Conservation (phyloP, 2,329 filamentous ascomycete species). For the Talaromyces atroroseus region DNA sequence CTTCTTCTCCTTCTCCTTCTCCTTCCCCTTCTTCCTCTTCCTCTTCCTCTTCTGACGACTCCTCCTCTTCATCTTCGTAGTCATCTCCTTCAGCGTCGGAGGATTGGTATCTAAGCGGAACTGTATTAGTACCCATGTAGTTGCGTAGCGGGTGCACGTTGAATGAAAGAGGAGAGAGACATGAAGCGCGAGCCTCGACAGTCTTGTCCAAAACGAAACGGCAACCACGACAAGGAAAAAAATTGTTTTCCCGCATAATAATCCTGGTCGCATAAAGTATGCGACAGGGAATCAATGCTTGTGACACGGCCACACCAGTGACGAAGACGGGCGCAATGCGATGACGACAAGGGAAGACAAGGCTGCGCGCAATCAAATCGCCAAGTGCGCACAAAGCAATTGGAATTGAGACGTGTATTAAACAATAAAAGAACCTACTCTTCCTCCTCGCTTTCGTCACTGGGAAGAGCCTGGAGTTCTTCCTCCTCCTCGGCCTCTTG, state of each 20-base stretch:
- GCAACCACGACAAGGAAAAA: not conserved
- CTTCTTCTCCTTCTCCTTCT: constrained; percentile 23
- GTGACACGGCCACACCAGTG: not conserved
- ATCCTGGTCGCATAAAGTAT: not conserved
- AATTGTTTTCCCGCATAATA: not conserved
- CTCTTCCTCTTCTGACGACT: constrained; percentile 13
- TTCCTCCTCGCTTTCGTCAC: constrained; percentile 47
- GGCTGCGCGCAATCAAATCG: not conserved
- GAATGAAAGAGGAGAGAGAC: not conserved
- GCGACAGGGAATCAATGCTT: not conserved
- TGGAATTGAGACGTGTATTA: not conserved
- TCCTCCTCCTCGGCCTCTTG: constrained; percentile 45
- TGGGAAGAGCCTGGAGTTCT: constrained; percentile 44
- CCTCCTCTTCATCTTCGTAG: constrained; percentile 40
- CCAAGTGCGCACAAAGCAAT: not conserved
- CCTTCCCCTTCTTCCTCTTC: constrained; percentile 12
- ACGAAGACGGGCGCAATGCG: constrained; percentile 6
- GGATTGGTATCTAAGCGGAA: constrained; percentile 13
- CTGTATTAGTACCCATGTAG: not conserved
- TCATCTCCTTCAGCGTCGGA: constrained; percentile 31
- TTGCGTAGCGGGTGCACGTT: not conserved
- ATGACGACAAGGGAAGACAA: not conserved
- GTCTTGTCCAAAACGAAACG: not conserved
- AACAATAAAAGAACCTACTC: constrained; percentile 35
- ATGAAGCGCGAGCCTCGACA: not conserved